Percentiles rank a stretch among this genome's conserved stretches.
These are phyloP conservation scores for Choiromyces venosus DNA, from an alignment of 495 filamentous ascomycete species.

Conservation along the genomic window DNA sequence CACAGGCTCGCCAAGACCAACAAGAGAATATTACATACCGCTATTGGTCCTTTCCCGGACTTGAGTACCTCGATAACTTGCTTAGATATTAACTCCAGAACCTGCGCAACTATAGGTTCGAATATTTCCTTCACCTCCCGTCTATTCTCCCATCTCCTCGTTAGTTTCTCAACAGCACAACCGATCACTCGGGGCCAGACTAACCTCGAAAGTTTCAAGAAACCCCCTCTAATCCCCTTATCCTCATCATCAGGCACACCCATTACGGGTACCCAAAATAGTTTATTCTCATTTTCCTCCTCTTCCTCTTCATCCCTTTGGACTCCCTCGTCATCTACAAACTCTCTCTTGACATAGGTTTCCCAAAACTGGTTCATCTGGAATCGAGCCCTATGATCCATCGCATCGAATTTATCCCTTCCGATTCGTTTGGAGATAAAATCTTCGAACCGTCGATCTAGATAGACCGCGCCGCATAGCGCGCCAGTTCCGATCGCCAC, in stretches of 20 bases:
- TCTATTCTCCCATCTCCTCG: slow-evolving; percentile 9
- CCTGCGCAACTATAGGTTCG: slow-evolving; percentile 43
- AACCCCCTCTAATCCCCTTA: slow-evolving; percentile 58
- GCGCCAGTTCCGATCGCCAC: slow-evolving; percentile 51
- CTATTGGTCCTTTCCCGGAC: slow-evolving; percentile 28
- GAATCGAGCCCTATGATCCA: slow-evolving; percentile 45
- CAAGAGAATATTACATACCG: slow-evolving; percentile 19
- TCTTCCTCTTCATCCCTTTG: slow-evolving; percentile 28
- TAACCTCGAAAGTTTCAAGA: slow-evolving; percentile 54
- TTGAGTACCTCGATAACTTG: slow-evolving; percentile 42
- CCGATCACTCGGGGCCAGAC: slow-evolving; percentile 14
- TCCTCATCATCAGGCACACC: slow-evolving; percentile 64
- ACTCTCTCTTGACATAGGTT: slow-evolving; percentile 66
- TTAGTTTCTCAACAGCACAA: slow-evolving; percentile 11
- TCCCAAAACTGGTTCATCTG: slow-evolving; percentile 68
- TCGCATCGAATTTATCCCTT: slow-evolving; percentile 55
- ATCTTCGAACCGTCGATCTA: slow-evolving; percentile 66
- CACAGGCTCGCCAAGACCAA: neutral
- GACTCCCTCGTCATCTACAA: slow-evolving; percentile 60
- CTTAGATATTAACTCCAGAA: slow-evolving; percentile 43
- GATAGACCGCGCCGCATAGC: slow-evolving; percentile 63
- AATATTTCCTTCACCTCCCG: slow-evolving; percentile 44
- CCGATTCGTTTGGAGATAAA: slow-evolving; percentile 57
- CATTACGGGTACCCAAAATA: slow-evolving; percentile 41
- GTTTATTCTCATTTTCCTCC: slow-evolving; percentile 26